These are phyloP conservation scores for Picochlorum sp. DNA, from an alignment of 139 green algal genomes.

Conservation along the genomic window DNA sequence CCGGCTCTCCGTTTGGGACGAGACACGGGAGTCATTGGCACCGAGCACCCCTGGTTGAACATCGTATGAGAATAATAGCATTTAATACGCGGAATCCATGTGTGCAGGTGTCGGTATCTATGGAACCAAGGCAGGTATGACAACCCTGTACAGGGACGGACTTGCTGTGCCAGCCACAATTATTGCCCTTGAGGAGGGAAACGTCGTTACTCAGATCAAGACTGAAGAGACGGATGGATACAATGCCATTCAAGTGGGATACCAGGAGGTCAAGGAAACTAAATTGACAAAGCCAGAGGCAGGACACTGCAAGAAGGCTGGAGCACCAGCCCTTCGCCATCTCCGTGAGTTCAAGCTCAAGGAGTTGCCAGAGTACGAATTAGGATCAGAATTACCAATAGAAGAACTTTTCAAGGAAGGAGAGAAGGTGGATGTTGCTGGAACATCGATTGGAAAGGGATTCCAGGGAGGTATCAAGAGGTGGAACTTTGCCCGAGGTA, in stretches of 20 bases:
- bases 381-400: conserved; percentile 75
- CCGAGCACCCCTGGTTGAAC: neutral
- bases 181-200: conserved; percentile 82
- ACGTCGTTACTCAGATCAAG: conserved; percentile 92
- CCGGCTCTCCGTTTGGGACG: too few species aligned
- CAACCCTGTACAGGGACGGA: conserved; percentile 67
- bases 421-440: conserved; percentile 85
- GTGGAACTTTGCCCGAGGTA: conserved; percentile 80
- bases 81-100: too few species aligned
- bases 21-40: neutral
- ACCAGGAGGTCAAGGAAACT: conserved; percentile 57
- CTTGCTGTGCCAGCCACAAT: conserved; percentile 78
- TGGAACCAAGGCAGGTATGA: conserved; percentile 97
- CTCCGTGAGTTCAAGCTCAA: conserved; percentile 88
- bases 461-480: conserved; percentile 95
- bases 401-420: conserved; percentile 88
- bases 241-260: conserved; percentile 81
- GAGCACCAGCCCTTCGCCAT: conserved; percentile 62
- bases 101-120: conserved; percentile 26
- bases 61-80: neutral
- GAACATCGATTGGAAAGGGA: conserved; percentile 83
- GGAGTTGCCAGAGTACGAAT: conserved; percentile 48
- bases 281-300: conserved; percentile 89
- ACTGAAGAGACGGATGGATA: conserved; percentile 89
- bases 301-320: conserved; percentile 85